Conservation (phyloP, 169 alveolate genomes). For the Plasmodium vivax region DNA sequence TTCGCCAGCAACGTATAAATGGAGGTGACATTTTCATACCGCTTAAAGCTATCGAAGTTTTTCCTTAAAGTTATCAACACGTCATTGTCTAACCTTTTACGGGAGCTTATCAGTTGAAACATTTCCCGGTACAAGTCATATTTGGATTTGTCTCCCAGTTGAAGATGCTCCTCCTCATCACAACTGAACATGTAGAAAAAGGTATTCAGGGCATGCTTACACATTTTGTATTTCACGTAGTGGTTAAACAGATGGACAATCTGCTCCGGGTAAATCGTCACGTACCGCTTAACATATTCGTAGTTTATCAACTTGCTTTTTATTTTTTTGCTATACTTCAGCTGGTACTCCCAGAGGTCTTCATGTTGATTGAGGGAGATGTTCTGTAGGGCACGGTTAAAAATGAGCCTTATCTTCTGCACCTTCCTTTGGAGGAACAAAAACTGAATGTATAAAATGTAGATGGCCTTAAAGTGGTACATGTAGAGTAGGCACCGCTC, state of each 20-base stretch:
- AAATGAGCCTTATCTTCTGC: conserved; percentile 31
- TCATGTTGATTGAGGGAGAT: conserved; percentile 58
- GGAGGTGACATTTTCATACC: conserved; percentile 63
- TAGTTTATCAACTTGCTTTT: conserved; percentile 35
- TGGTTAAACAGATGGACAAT: conserved; percentile 39
- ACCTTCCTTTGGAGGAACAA: conserved; percentile 52
- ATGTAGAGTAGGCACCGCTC: conserved; percentile 44
- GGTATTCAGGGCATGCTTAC: conserved; percentile 48
- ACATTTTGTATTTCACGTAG: conserved; percentile 63
- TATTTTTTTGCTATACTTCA: conserved; percentile 9
- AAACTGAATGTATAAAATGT: conserved; percentile 64
- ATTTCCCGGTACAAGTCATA: conserved; percentile 48
- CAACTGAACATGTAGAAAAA: conserved; percentile 48
- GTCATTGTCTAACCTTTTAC: conserved; percentile 32
- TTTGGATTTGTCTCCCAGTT: conserved; percentile 23
- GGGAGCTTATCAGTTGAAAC: conserved; percentile 10
- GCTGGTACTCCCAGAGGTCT: conserved; percentile 46
- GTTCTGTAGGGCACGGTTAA: conserved; percentile 37
- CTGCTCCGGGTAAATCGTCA: conserved; percentile 67
- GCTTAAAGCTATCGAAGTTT: conserved; percentile 23
- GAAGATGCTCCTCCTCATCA: conserved; percentile 9
- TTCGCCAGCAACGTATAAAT: conserved; percentile 53
- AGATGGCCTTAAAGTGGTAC: conserved; percentile 46
- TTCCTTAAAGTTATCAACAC: conserved; percentile 36
- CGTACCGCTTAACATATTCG: conserved; percentile 57